These are phyloP conservation scores for Malus hybrid DNA, from an alignment of 331 rosid genomes.

Conservation along the genomic window DNA sequence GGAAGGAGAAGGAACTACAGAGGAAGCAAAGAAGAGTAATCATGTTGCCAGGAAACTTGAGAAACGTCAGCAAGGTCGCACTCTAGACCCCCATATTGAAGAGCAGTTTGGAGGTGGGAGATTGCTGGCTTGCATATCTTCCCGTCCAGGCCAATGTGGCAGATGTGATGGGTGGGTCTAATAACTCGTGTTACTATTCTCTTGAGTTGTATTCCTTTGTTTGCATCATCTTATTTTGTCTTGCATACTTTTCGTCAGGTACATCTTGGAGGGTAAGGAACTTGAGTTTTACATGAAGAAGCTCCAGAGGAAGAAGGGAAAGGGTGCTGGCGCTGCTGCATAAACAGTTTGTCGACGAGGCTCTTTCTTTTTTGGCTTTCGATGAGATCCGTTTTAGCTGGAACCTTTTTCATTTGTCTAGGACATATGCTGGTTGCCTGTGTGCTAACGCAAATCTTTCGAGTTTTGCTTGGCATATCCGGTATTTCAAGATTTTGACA, in stretches of 20 bases:
- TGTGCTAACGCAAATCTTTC: background rate
- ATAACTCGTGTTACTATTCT: background rate
- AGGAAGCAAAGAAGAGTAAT: slow-evolving; percentile 32
- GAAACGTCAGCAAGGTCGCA: slow-evolving; percentile 32
- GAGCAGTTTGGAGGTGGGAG: slow-evolving; percentile 37
- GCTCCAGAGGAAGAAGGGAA: slow-evolving; percentile 39
- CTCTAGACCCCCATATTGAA: slow-evolving; percentile 29
- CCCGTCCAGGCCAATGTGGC: slow-evolving; percentile 45
- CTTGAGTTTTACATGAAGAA: slow-evolving; percentile 42
- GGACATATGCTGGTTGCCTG: background rate
- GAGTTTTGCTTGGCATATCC: background rate
- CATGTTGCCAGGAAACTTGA: slow-evolving; percentile 32
- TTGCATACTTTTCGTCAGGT: slow-evolving; percentile 1
- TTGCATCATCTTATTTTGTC: background rate
- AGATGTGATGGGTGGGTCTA: slow-evolving; percentile 34
- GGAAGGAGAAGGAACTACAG: slow-evolving; percentile 32
- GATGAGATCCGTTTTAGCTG: background rate
- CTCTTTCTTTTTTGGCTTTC: background rate
- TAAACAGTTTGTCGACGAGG: background rate
- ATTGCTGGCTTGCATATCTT: slow-evolving; percentile 33
- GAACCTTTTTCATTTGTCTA: background rate
- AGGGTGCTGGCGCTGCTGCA: slow-evolving; percentile 26
- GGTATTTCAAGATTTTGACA: slow-evolving; percentile 1
- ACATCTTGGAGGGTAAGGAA: slow-evolving; percentile 42
- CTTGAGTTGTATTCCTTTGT: background rate